Evolutionary conservation across 345 rosid genomes (phyloP), one percentile per base, ranked within the genome.

Genomic region (Euclidium syriacum): DNA sequence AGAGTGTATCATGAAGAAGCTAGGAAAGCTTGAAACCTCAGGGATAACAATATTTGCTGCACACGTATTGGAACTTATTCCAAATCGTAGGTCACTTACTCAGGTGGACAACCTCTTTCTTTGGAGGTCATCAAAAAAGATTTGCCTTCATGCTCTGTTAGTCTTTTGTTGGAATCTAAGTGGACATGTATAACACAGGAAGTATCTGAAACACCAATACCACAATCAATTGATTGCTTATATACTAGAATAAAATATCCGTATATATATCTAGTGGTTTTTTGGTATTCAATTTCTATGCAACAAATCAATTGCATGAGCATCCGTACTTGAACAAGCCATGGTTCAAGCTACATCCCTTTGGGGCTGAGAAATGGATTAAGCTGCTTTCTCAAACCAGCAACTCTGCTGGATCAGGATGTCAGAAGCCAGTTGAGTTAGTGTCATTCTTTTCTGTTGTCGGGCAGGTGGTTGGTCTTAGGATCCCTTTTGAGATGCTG

Each of bases 341-440:
- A 25, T 92, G 98, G 98, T 82, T 77, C 78, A 89, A 89, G 78
- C 72, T 92, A 67, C 98, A 92, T 76, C 98, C 98, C 0, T 92
- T 97, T 19, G 97, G 94, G 7, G 89, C 97, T 15, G 67, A 79
- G 22, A 95, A 92, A 62, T 87, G 94, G 88, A 80, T 87, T 74
- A 87, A 80, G 62, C 61, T 88, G 66, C 95, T 91, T 52, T 79
- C 82, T 49, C 75, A 50, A n/a, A 78, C 76, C 1, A 72, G 77
- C 20, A 50, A 56, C 48, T 58, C 65, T 17, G 10, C 11, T 30
- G 70, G 52, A 17, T 52, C 11, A 26, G 70, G 52, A 17, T 52
- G 60, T 36, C 65, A 50, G 44, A 67, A 38, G 17, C 44, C 65
- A 7, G 4, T 76, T 38, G 85, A 80, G 29, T 63, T 92, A 10